Conservation (phyloP, 106 monocot species). For the Dioscorea zingiberensis region DNA sequence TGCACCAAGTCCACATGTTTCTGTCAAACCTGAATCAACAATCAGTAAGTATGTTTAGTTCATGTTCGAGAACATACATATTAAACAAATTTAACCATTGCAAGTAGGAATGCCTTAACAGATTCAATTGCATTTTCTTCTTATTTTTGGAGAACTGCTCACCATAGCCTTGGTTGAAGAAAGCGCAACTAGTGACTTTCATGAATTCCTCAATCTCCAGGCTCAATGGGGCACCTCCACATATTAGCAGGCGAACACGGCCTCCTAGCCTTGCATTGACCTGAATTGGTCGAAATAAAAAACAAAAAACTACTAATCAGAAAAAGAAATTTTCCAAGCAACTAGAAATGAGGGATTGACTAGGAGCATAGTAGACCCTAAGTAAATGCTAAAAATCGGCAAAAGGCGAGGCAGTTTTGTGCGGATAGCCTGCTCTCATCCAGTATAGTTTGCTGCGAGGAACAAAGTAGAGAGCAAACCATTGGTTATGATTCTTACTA, state of each 20-base stretch:
- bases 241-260: conserved; percentile 73
- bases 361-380: conserved; percentile 38
- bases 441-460: conserved; percentile 64
- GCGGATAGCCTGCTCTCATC: conserved; percentile 65
- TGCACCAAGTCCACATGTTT: conserved; percentile 61
- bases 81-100: background rate
- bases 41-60: background rate
- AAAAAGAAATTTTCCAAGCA: background rate
- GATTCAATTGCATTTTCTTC: too few species aligned
- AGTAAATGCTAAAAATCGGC: conserved; percentile 74
- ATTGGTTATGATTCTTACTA: background rate
- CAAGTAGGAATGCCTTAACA: too few species aligned
- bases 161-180: conserved; percentile 88
- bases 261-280: conserved; percentile 87
- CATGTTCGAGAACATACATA: background rate
- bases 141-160: background rate
- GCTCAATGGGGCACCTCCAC: conserved; percentile 82
- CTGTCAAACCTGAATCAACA: conserved; percentile 59
- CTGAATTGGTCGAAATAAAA: conserved; percentile 17
- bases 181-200: conserved; percentile 76
- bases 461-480: background rate
- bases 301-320: background rate
- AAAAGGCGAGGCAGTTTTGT: conserved; percentile 65
- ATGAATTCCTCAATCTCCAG: conserved; percentile 81
- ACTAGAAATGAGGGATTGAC: background rate